Evolutionary conservation across 495 filamentous ascomycete species (phyloP).

Genomic region (Trichoderma orchidacearum): DNA sequence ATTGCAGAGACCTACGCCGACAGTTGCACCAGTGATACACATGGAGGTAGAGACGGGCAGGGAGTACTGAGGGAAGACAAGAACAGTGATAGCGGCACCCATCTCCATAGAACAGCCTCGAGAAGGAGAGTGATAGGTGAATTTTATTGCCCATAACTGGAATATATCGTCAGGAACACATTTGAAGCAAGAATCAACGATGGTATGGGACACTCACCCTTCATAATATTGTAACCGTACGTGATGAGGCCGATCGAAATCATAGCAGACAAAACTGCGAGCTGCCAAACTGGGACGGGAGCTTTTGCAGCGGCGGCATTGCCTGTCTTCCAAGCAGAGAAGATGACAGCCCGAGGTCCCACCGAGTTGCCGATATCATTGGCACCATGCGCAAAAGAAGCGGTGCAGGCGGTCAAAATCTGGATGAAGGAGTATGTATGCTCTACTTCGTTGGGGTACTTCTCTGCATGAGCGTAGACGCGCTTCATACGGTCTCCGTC

Average conservation of each 20-base stretch:
- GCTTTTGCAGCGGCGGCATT: conserved; percentile 31
- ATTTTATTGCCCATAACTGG: conserved; percentile 53
- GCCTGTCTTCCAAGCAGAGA: conserved; percentile 43
- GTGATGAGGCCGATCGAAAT: conserved; percentile 46
- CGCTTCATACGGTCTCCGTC: conserved; percentile 51
- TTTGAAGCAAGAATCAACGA: conserved; percentile 1
- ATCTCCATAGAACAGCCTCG: conserved; percentile 47
- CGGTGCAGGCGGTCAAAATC: conserved; percentile 47
- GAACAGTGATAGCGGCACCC: conserved; percentile 51
- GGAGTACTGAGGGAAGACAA: conserved; percentile 46
- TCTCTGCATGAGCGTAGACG: conserved; percentile 42
- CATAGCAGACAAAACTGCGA: conserved; percentile 35
- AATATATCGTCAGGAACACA: neutral
- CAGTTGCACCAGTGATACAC: conserved; percentile 45
- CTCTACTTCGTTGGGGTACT: conserved; percentile 53
- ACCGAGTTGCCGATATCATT: conserved; percentile 58
- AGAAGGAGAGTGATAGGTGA: conserved; percentile 46
- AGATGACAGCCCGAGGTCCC: conserved; percentile 50
- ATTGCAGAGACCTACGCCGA: conserved; percentile 45
- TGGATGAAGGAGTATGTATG: conserved; percentile 52
- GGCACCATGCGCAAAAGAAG: conserved; percentile 53
- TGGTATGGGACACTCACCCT: neutral
- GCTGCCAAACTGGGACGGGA: conserved; percentile 45
- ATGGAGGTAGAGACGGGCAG: conserved; percentile 48
- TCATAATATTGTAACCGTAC: conserved; percentile 59